Evolutionary conservation across 305 asterid species (phyloP).

Genomic region (Andrographis paniculata): DNA sequence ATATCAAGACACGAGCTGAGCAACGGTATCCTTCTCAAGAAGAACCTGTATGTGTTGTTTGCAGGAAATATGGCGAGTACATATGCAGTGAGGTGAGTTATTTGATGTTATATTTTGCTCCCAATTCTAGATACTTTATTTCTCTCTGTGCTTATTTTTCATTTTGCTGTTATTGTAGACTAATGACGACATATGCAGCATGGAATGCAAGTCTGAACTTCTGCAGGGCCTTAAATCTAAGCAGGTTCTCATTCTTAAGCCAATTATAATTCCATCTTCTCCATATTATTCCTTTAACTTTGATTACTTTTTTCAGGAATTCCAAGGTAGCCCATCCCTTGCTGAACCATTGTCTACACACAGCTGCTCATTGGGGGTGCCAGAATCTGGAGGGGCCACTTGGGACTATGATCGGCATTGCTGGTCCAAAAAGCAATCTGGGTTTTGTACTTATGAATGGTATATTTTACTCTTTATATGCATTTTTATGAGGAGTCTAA

Average conservation of each 20-base stretch:
- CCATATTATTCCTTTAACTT: constrained; percentile 9
- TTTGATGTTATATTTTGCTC: constrained; percentile 11
- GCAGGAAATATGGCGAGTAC: constrained; percentile 86
- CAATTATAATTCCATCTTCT: constrained; percentile 10
- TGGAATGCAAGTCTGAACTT: constrained; percentile 64
- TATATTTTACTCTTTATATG: constrained; percentile 19
- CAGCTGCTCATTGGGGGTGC: constrained; percentile 38
- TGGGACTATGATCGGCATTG: constrained; percentile 55
- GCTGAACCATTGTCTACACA: constrained; percentile 30
- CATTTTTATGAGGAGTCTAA: constrained; percentile 6
- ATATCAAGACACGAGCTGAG: constrained; percentile 45
- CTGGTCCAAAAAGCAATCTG: constrained; percentile 63
- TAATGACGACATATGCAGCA: constrained; percentile 75
- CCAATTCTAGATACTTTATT: constrained; percentile 11
- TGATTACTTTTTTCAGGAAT: constrained; percentile 32
- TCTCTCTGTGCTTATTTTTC: constrained; percentile 8
- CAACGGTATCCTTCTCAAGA: constrained; percentile 77
- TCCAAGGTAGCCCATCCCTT: constrained; percentile 19
- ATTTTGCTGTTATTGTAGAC: constrained; percentile 37
- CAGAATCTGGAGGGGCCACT: constrained; percentile 54
- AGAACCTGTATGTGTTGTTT: constrained; percentile 67
- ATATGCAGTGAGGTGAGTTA: constrained; percentile 67
- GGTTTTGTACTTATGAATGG: constrained; percentile 79
- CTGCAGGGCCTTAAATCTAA: constrained; percentile 36
- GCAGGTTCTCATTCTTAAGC: constrained; percentile 32